Percentiles rank a stretch among this genome's conserved stretches.
These are phyloP conservation scores for Fistulinella cinereoalba DNA, from an alignment of 1,284 basidiomycete species.

Conservation along the genomic window DNA sequence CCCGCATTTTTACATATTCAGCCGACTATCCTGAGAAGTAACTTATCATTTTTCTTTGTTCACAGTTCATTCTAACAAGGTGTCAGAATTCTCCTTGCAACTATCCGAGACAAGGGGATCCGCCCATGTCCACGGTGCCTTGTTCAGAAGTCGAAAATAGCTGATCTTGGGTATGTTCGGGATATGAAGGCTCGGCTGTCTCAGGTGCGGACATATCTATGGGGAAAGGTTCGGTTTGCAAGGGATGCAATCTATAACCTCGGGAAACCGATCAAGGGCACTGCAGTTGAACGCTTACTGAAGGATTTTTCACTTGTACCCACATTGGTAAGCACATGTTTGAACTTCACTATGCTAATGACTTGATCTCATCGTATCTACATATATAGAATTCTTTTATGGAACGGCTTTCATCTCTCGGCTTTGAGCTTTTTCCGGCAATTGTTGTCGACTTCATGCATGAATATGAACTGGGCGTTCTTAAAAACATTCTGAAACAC, in stretches of 20 bases:
- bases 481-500: slow-evolving; percentile 10
- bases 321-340: slow-evolving; percentile 16
- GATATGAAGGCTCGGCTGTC: too few species aligned
- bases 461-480: slow-evolving; percentile 9
- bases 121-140: too few species aligned
- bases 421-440: slow-evolving; percentile 29
- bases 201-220: not conserved
- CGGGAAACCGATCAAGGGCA: slow-evolving; percentile 23
- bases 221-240: slow-evolving; percentile 16
- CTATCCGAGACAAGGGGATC: too few species aligned
- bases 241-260: slow-evolving; percentile 25
- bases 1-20: slow-evolving; percentile 34
- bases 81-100: too few species aligned
- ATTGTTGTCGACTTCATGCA: slow-evolving; percentile 22
- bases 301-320: slow-evolving; percentile 30
- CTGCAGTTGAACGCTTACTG: slow-evolving; percentile 14
- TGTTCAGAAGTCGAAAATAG: too few species aligned
- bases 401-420: slow-evolving; percentile 14
- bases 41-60: not conserved
- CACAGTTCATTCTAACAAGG: too few species aligned
- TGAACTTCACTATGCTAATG: too few species aligned
- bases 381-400: slow-evolving; percentile 35
- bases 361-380: not conserved
- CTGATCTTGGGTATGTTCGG: too few species aligned
- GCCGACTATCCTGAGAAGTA: slow-evolving; percentile 39